Evolutionary conservation across 352 stramenopile species (phyloP).

Genomic region (Phytophthora constricta): DNA sequence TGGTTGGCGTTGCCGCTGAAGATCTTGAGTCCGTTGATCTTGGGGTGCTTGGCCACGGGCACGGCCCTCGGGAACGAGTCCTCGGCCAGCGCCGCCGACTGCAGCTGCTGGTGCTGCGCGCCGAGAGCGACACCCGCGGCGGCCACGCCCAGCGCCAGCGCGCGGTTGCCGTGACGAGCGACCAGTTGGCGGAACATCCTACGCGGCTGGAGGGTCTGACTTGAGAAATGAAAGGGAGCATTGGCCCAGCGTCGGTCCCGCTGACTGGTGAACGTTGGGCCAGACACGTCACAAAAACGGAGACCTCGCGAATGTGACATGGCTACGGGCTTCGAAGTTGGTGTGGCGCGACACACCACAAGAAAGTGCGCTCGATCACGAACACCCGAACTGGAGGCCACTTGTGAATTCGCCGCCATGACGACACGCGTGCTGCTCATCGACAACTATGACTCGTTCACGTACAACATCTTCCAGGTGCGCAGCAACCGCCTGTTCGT

Average conservation of each 20-base stretch:
- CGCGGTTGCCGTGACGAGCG: constrained; percentile 55
- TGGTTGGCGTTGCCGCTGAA: constrained; percentile 99
- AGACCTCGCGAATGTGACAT: too few relatives aligned
- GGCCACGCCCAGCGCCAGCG: constrained; percentile 59
- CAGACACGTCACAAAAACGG: too few relatives aligned
- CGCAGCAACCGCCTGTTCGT: neutral
- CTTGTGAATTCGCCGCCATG: constrained; percentile 36
- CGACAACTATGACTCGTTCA: constrained; percentile 93
- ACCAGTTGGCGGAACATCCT: constrained; percentile 78
- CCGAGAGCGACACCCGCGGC: constrained; percentile 53
- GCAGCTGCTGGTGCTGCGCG: constrained; percentile 37
- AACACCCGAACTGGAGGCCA: neutral
- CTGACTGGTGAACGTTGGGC: neutral
- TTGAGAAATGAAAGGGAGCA: constrained; percentile 26
- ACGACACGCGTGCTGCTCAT: constrained; percentile 84
- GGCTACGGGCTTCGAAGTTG: too few relatives aligned
- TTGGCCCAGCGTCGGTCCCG: too few relatives aligned
- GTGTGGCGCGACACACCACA: too few relatives aligned
- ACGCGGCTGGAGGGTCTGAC: neutral
- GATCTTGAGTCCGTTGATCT: constrained; percentile 95
- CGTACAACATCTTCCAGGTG: constrained; percentile 91
- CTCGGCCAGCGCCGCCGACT: constrained; percentile 47
- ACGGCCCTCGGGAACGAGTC: constrained; percentile 61
- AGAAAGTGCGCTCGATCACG: constrained; percentile 1
- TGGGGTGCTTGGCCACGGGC: constrained; percentile 84